Conservation (phyloP, 1,284 basidiomycete genomes). For the Crepidotus sp. region DNA sequence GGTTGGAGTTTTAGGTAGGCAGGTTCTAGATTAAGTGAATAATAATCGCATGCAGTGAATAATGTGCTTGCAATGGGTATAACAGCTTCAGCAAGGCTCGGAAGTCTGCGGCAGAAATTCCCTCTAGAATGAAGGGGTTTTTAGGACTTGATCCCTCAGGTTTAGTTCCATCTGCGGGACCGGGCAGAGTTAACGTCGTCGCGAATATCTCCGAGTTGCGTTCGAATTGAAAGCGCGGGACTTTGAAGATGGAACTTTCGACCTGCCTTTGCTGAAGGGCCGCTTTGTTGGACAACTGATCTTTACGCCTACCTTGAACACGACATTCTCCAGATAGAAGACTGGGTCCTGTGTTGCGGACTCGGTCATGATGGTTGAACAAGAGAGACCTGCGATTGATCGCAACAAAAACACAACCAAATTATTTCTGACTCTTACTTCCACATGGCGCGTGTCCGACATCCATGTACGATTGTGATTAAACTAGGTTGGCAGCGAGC, state of each 20-base stretch:
- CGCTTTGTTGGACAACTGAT: too few species aligned
- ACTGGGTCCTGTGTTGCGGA: not conserved
- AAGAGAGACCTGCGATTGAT: too few species aligned
- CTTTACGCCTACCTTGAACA: not conserved
- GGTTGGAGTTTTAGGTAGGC: not conserved
- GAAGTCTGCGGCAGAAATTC: slow-evolving; percentile 24
- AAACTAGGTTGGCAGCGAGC: slow-evolving; percentile 51
- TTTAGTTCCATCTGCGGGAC: not conserved
- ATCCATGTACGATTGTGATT: slow-evolving; percentile 62
- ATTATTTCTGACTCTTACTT: not conserved
- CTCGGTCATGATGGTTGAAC: not conserved
- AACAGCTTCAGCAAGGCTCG: slow-evolving; percentile 24
- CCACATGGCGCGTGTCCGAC: slow-evolving; percentile 15
- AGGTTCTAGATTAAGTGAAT: not conserved
- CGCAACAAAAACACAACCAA: not conserved
- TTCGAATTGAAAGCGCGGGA: slow-evolving; percentile 22
- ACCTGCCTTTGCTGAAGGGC: slow-evolving; percentile 18
- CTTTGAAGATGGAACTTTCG: slow-evolving; percentile 23
- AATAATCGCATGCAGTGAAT: too few species aligned
- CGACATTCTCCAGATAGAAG: slow-evolving; percentile 2
- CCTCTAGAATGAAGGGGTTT: slow-evolving; percentile 24
- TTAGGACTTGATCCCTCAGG: slow-evolving; percentile 25
- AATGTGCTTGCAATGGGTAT: slow-evolving; percentile 23
- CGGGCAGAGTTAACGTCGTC: slow-evolving; percentile 23
- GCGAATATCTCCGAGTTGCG: slow-evolving; percentile 22